Evolutionary conservation across 139 green algal genomes (phyloP).

Genomic region (Chlorella sp.): DNA sequence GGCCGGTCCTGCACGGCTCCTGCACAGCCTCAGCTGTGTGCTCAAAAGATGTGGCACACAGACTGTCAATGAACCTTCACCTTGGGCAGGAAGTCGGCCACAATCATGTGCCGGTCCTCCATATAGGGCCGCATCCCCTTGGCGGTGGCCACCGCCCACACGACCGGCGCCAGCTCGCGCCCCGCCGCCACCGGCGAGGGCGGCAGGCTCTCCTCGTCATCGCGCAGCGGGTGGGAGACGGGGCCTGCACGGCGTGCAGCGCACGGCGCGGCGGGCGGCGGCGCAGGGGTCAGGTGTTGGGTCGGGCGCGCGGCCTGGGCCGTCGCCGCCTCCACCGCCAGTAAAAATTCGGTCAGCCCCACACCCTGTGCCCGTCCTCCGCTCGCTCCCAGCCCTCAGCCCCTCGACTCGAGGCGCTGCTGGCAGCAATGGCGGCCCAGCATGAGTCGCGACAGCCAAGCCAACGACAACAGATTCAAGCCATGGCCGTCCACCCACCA

Average conservation of each 20-base stretch:
- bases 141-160: conserved; percentile 20
- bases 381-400: too few relatives aligned
- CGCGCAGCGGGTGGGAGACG: neutral
- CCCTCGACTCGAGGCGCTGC: too few relatives aligned
- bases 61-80: too few relatives aligned
- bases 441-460: neutral
- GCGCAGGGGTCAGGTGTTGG: too few relatives aligned
- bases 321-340: too few relatives aligned
- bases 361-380: too few relatives aligned
- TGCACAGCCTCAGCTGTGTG: neutral
- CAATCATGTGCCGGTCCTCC: conserved; percentile 64
- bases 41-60: too few relatives aligned
- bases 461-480: neutral
- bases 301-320: too few relatives aligned
- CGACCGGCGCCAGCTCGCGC: conserved; percentile 9
- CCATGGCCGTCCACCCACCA: neutral
- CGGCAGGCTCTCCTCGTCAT: conserved; percentile 16
- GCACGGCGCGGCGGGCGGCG: too few relatives aligned
- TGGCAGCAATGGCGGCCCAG: too few relatives aligned
- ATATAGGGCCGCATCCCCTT: conserved; percentile 66
- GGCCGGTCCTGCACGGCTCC: neutral
- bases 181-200: conserved; percentile 3
- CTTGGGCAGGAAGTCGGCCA: conserved; percentile 46
- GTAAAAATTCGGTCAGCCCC: too few relatives aligned
- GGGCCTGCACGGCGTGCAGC: too few relatives aligned